phyloP scores from a whole-genome alignment of 2,329 filamentous ascomycete genomes.

The Phialemonium atrogriseum region DNA sequence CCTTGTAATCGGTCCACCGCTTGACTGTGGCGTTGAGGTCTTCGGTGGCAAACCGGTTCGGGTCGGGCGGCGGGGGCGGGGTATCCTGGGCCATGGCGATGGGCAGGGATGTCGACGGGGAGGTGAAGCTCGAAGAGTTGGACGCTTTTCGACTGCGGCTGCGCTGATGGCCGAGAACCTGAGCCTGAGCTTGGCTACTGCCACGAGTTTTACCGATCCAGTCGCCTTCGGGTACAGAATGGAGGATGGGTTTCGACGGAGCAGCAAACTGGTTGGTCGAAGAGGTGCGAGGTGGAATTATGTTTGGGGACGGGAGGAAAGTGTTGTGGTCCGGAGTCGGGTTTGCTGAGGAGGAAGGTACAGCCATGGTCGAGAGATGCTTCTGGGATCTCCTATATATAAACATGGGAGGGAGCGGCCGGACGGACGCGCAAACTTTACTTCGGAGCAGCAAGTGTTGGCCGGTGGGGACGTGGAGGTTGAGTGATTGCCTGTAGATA shows the following conservation, averaged over 20 bases:
- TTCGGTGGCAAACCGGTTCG: conserved; percentile 43
- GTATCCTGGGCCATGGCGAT: conserved; percentile 21
- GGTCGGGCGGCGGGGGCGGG: conserved; percentile 34
- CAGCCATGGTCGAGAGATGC: conserved; percentile 12
- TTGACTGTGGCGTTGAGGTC: conserved; percentile 44
- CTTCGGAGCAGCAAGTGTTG: too few species aligned
- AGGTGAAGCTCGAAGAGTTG: too few species aligned
- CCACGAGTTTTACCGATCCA: conserved; percentile 42
- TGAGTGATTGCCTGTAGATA: too few species aligned
- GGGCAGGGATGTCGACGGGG: conserved; percentile 19
- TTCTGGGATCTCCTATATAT: conserved; percentile 10
- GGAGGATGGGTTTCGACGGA: conserved; percentile 33
- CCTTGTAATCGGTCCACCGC: conserved; percentile 65
- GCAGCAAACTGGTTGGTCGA: conserved; percentile 43
- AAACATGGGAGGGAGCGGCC: too few species aligned
- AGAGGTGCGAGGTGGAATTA: conserved; percentile 66
- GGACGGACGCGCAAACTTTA: too few species aligned
- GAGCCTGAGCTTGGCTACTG: conserved; percentile 17
- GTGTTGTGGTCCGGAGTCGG: conserved; percentile 12
- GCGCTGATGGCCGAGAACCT: conserved; percentile 18
- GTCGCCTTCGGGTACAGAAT: conserved; percentile 51
- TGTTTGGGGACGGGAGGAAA: conserved; percentile 43
- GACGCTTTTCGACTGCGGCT: too few species aligned
- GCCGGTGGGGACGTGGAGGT: too few species aligned
- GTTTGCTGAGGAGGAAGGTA: conserved; percentile 10